A percentile compares a stretch with the other conserved stretches of the same genome.
Evolutionary conservation across 352 stramenopile species (phyloP).

Genomic region (Globisporangium nunn): DNA sequence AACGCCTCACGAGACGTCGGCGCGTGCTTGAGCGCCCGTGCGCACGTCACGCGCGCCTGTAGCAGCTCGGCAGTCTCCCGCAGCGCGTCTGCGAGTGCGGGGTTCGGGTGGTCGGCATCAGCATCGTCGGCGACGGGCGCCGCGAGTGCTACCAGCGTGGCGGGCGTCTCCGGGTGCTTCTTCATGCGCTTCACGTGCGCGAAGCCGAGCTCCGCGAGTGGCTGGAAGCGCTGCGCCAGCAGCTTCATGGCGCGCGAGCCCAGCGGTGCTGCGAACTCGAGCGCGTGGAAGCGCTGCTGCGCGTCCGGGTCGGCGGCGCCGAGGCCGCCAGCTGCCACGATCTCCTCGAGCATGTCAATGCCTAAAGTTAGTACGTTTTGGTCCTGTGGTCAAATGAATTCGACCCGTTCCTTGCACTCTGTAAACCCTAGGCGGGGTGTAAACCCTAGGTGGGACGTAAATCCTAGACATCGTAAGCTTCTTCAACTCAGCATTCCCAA

Average conservation of each 20-base stretch:
- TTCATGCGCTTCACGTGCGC: constrained; percentile 81
- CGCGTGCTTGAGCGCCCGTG: constrained; percentile 43
- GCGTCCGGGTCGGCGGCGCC: constrained; percentile 23
- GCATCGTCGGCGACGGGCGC: constrained; percentile 16
- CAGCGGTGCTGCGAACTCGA: constrained; percentile 57
- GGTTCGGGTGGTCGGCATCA: not conserved
- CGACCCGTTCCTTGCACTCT: no score
- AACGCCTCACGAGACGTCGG: constrained; percentile 56
- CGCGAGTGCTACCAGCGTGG: constrained; percentile 53
- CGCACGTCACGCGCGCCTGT: constrained; percentile 33
- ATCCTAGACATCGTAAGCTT: no score
- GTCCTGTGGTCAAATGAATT: no score
- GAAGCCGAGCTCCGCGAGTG: constrained; percentile 57
- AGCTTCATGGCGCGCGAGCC: constrained; percentile 65
- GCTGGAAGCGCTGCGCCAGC: constrained; percentile 36
- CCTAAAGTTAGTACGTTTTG: no score
- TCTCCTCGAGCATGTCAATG: constrained; percentile 24
- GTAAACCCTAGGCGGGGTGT: no score
- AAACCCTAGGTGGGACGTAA: no score
- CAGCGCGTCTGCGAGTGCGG: constrained; percentile 1
- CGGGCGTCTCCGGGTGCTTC: constrained; percentile 32
- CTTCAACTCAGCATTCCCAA: no score
- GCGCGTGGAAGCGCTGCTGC: constrained; percentile 61
- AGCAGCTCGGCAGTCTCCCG: constrained; percentile 30
- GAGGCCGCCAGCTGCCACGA: constrained; percentile 19